These are phyloP conservation scores for Bipolaris victoriae DNA, from an alignment of 2,329 filamentous ascomycete genomes.

Conservation along the genomic window DNA sequence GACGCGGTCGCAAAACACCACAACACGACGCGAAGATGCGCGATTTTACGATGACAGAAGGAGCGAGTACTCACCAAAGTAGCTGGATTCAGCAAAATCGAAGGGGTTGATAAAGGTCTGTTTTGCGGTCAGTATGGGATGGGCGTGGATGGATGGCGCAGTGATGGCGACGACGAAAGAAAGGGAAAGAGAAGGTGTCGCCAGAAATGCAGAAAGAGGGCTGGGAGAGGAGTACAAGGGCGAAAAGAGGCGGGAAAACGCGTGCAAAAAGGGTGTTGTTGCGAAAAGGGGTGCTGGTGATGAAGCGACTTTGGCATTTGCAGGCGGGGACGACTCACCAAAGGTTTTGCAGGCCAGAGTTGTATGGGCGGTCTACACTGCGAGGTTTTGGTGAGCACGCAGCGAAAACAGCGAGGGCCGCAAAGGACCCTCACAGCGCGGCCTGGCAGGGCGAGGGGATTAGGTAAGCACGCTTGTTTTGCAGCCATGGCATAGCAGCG, in stretches of 20 bases:
- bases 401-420: constrained; percentile 13
- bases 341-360: constrained; percentile 35
- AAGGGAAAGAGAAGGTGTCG: constrained; percentile 37
- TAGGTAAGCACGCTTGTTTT: constrained; percentile 23
- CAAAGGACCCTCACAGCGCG: constrained; percentile 9
- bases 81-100: constrained; percentile 22
- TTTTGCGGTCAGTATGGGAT: constrained; percentile 41
- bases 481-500: constrained; percentile 18
- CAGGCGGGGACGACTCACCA: constrained; percentile 47
- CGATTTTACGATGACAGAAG: constrained; percentile 33
- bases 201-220: constrained; percentile 38
- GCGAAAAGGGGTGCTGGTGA: constrained; percentile 31
- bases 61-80: constrained; percentile 39
- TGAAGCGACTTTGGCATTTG: constrained; percentile 20
- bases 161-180: constrained; percentile 41
- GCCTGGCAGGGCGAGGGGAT: constrained; percentile 1
- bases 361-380: constrained; percentile 26
- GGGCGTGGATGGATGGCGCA: constrained; percentile 15
- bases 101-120: constrained; percentile 36
- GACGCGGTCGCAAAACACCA: constrained; percentile 45
- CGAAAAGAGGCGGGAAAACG: constrained; percentile 42
- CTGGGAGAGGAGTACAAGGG: constrained; percentile 31
- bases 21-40: constrained; percentile 33
- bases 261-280: constrained; percentile 39
- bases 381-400: constrained; percentile 11